These are phyloP conservation scores for Suhomyces bokatorum DNA, from an alignment of 1,139 yeast species.

Conservation along the genomic window DNA sequence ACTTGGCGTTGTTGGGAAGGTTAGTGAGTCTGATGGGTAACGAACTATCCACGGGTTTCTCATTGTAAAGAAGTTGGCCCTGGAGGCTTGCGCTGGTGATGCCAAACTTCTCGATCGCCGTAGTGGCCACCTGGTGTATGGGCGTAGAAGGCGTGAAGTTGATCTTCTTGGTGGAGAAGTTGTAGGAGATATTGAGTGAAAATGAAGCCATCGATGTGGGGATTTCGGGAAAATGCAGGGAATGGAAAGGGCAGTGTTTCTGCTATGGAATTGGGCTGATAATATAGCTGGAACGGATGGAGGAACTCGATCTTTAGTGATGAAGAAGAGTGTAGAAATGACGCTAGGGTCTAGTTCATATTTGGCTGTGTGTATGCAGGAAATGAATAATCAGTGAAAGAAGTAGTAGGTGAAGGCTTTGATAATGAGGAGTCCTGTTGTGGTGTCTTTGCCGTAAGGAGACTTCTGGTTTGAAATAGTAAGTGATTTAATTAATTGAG, in stretches of 20 bases:
- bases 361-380: no score
- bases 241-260: not conserved
- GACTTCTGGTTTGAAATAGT: no score
- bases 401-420: no score
- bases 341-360: no score
- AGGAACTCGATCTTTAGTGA: no score
- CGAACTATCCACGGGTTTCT: conserved; percentile 33
- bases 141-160: conserved; percentile 26
- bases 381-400: no score
- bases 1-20: conserved; percentile 34
- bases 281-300: no score
- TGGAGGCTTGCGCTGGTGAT: conserved; percentile 17
- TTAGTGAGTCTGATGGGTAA: conserved; percentile 37
- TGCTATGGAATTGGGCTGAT: no score
- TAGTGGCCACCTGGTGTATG: conserved; percentile 30
- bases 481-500: no score
- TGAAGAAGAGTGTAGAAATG: no score
- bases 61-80: conserved; percentile 32
- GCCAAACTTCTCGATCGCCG: conserved; percentile 30
- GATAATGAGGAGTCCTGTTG: no score
- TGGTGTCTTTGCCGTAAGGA: no score
- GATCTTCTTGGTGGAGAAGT: conserved; percentile 27
- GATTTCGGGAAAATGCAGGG: not conserved
- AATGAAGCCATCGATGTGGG: conserved; percentile 24
- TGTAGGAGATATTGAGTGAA: conserved; percentile 25